Evolutionary conservation across 371 early-diverging fungal genomes (phyloP), one percentile per base, ranked within the genome.

Genomic region (Mucor mucedo): DNA sequence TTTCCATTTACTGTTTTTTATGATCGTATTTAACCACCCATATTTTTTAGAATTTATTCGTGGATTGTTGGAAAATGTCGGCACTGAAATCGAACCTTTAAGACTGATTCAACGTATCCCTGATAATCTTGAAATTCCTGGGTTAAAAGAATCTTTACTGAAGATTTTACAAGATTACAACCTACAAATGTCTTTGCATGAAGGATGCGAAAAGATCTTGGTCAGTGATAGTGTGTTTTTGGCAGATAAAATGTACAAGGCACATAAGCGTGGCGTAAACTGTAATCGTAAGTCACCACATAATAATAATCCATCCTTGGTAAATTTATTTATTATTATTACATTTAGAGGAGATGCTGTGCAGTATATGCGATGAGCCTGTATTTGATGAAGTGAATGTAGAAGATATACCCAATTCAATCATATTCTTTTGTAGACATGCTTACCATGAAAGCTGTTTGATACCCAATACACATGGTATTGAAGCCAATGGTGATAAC

Each of bases 111-210:
- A 84, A 52, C 82, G 87, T 45, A 94, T 98, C 62, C 95, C 96
- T 4, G 76, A 87, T 40, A 86, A 87, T 0, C 75, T 95, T 16
- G 73, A 84, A 49, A 93, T 98, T 5, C 93, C 93, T 1, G 94
- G 90, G 5, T 78, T 98, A 4, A 91, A 91, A 40, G 76, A 82
- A 1, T 88, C 94, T 0, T 71, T 98, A 50, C 82, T 95, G 4
- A 91, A 92, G 60, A 91, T 98, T 47, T 75, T 97, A 64, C 89
- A 92, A 52, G 97, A 97, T 68, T 93, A 88, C 60, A 90, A 92
- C 42, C 80, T 96, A n/a, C 97, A 96, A 71, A 77, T 77, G 84
- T 89, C 89, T 4, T 76, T 97, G 41, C 87, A 92, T 38, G 87
- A 92, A 69, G 96, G 95, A 0, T 95, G 95, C 72, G 86, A 90